Base-by-base conservation (phyloP, 495 filamentous ascomycete species). In the Friedmanniomyces simplex region DNA sequence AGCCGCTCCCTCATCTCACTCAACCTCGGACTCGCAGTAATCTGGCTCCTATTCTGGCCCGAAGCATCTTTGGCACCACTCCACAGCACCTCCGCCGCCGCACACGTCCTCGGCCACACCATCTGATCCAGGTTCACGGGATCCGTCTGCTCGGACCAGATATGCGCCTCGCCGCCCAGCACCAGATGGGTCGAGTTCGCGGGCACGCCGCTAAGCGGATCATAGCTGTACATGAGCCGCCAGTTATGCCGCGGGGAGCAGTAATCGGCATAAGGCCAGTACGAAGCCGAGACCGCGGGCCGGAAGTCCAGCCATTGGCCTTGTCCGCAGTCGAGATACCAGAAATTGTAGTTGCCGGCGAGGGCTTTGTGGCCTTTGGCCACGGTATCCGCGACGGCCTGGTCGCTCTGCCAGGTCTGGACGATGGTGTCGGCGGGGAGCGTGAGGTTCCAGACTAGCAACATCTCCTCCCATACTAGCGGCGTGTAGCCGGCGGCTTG, bases 391-490 rank as follows among this genome's bases (percentile, higher is more conserved):
- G 75, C 72, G 54, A 84, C 78, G 11, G 79, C 73, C 10, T 67
- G 72, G 36, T 77, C 79, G 21, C 77, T 78, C 39, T 79, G 75
- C 88, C 88, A 93, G 7, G 82, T 77, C 67, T 93, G 88, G 6
- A 91, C 79, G 34, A 93, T 75, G 16, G 79, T 75, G 50, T 84
- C 78, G 22, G 73, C 63, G 0, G 79, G 77, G 8, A 91, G 71
- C 0, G 77, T 84, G 24, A 91, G 64, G 68, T 89, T 86, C 81
- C 86, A 91, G 22, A 79, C 73, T 12, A 88, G 72, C 1, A 87
- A 76, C 74, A 88, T 87, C 34, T 93, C 88, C 69, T 93, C 88
- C 88, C 88, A 93, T 6, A 85, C 81, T 14, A 91, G 72, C 1
- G 86, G 86, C 11, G 76, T 77, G 62, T 90, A 68, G 14, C 82